A percentile compares a stretch with the other conserved stretches of the same genome.
Conservation (phyloP, 2,329 filamentous ascomycete species). For the Fusarium robinianum region DNA sequence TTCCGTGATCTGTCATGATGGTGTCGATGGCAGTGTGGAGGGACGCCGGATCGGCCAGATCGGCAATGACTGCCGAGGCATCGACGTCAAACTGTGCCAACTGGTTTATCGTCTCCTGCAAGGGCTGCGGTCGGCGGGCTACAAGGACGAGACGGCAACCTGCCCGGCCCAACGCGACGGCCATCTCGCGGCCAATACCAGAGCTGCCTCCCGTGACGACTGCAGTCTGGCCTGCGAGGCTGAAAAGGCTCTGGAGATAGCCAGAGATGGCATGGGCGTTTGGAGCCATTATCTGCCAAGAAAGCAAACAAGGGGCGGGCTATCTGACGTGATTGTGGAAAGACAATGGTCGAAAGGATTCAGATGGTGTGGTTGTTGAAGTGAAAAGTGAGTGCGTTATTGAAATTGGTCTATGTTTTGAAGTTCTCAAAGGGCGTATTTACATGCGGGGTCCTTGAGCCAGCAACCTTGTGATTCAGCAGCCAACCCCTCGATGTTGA, state of each 20-base stretch:
- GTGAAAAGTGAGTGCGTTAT: too few species aligned
- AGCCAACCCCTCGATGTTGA: too few species aligned
- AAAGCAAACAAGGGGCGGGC: too few species aligned
- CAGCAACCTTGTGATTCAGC: too few species aligned
- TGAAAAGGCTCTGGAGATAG: slow-evolving; percentile 39
- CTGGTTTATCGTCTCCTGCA: slow-evolving; percentile 31
- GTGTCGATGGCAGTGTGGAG: slow-evolving; percentile 21
- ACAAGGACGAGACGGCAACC: slow-evolving; percentile 40
- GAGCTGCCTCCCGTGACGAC: slow-evolving; percentile 43
- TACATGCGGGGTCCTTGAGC: too few species aligned
- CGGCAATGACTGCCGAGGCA: slow-evolving; percentile 27
- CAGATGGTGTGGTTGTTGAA: too few species aligned
- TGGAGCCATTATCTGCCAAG: slow-evolving; percentile 17
- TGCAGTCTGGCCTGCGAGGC: slow-evolving; percentile 37
- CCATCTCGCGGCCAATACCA: slow-evolving; percentile 43
- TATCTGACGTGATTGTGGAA: too few species aligned
- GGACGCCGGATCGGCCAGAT: slow-evolving; percentile 24
- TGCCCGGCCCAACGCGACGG: slow-evolving; percentile 36
- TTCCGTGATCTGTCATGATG: slow-evolving; percentile 30
- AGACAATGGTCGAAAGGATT: too few species aligned
- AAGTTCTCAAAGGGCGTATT: too few species aligned
- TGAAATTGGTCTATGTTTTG: too few species aligned
- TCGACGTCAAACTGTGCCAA: slow-evolving; percentile 34
- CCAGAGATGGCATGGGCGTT: slow-evolving; percentile 7
- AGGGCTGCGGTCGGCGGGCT: slow-evolving; percentile 33